Evolutionary conservation across 208 protist genomes (phyloP).

Genomic region (Leishmania arabica): DNA sequence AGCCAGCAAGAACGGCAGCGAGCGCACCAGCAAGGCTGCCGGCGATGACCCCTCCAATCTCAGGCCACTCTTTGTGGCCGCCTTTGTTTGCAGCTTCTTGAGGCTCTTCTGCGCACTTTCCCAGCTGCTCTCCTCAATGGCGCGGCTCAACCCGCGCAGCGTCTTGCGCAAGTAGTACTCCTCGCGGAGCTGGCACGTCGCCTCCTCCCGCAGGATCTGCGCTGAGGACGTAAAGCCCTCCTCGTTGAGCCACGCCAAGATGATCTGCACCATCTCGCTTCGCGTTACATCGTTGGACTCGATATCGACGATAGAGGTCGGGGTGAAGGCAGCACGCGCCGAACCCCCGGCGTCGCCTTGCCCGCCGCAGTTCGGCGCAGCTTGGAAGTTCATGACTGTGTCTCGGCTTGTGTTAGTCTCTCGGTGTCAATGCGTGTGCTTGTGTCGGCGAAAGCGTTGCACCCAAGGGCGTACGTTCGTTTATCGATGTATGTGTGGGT

Average conservation of each 20-base stretch:
- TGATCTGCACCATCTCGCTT: constrained; percentile 70
- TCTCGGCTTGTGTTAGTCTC: not conserved
- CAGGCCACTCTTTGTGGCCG: constrained; percentile 17
- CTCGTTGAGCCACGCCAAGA: constrained; percentile 70
- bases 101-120: constrained; percentile 60
- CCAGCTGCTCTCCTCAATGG: constrained; percentile 80
- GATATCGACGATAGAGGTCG: constrained; percentile 54
- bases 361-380: not conserved
- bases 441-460: not conserved
- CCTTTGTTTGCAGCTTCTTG: constrained; percentile 58
- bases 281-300: constrained; percentile 67
- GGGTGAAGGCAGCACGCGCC: constrained; percentile 4
- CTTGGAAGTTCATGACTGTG: constrained; percentile 12
- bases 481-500: not conserved
- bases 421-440: not conserved
- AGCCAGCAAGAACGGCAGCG: constrained; percentile 69
- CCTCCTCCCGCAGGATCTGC: constrained; percentile 84
- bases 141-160: constrained; percentile 59
- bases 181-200: constrained; percentile 57
- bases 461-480: not conserved
- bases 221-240: constrained; percentile 79
- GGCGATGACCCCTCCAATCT: constrained; percentile 27
- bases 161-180: constrained; percentile 81
- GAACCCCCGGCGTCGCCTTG: not conserved
- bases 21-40: constrained; percentile 37